Evolutionary conservation across 2,329 filamentous ascomycete genomes (phyloP).

Genomic region (Falciphora oryzae): DNA sequence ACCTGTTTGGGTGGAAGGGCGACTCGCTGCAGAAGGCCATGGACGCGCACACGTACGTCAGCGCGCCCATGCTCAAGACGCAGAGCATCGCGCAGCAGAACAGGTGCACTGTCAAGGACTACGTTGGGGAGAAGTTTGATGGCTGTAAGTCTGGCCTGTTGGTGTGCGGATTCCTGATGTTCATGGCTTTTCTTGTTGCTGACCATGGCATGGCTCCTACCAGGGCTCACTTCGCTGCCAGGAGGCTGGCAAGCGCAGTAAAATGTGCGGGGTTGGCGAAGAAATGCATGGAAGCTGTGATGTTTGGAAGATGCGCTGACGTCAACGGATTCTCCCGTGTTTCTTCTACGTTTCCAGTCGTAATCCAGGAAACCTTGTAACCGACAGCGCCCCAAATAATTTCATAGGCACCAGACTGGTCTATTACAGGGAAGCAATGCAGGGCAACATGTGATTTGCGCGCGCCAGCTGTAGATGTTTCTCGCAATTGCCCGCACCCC

Average conservation of each 20-base stretch:
- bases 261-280: neutral
- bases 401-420: too few species aligned
- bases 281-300: neutral
- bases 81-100: slow-evolving; percentile 23
- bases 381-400: too few species aligned
- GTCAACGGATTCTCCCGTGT: too few species aligned
- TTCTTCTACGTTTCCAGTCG: too few species aligned
- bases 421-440: too few species aligned
- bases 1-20: slow-evolving; percentile 38
- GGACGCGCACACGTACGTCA: slow-evolving; percentile 28
- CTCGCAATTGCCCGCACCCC: too few species aligned
- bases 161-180: too few species aligned
- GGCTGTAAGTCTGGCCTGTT: slow-evolving; percentile 22
- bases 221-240: neutral
- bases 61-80: slow-evolving; percentile 22
- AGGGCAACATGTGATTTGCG: too few species aligned
- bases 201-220: neutral
- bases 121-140: slow-evolving; percentile 23
- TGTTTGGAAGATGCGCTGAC: too few species aligned
- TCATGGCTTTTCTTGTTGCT: neutral
- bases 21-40: slow-evolving; percentile 34
- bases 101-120: slow-evolving; percentile 21
- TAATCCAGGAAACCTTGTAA: too few species aligned
- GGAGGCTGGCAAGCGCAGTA: neutral
- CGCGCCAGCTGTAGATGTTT: too few species aligned